A percentile compares a stretch with the other conserved stretches of the same genome.
phyloP scores from a whole-genome alignment of 129 eudicot genomes.

The Flaveria sonorensis region DNA sequence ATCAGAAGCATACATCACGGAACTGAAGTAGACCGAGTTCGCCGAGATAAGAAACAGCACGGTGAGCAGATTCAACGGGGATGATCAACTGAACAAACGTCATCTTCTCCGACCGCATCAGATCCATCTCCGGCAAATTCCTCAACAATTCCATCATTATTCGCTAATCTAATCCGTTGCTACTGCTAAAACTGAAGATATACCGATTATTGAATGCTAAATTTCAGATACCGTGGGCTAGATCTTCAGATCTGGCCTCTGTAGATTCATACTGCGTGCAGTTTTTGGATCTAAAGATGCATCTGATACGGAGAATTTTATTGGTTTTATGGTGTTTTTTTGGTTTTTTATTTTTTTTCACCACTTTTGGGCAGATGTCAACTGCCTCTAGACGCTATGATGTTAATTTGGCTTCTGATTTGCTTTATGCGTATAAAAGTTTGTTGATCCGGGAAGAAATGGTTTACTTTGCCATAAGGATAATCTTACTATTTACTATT shows the following conservation, averaged over 20 bases:
- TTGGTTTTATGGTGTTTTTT: conserved; percentile 9
- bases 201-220: conserved; percentile 1
- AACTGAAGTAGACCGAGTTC: conserved; percentile 92
- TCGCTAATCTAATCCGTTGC: conserved; percentile 15
- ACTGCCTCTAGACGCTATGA: conserved; percentile 19
- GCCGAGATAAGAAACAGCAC: conserved; percentile 89
- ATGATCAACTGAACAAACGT: conserved; percentile 75
- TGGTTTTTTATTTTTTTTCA: not conserved
- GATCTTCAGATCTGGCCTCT: conserved; percentile 53
- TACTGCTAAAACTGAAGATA: conserved; percentile 23
- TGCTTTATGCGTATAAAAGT: conserved; percentile 13
- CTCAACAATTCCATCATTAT: conserved; percentile 65
- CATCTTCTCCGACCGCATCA: conserved; percentile 99
- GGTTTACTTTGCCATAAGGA: conserved; percentile 35
- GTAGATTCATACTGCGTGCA: conserved; percentile 34
- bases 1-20: conserved; percentile 59
- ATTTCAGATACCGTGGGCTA: conserved; percentile 15
- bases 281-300: conserved; percentile 31
- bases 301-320: conserved; percentile 28
- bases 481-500: conserved; percentile 28
- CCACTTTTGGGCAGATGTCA: conserved; percentile 29
- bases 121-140: conserved; percentile 90
- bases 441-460: conserved; percentile 37
- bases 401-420: not conserved
- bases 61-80: conserved; percentile 96